A percentile compares a stretch with the other conserved stretches of the same genome.
These are phyloP conservation scores for Arabidopsis arenosa DNA, from an alignment of 345 rosid species.

Conservation along the genomic window DNA sequence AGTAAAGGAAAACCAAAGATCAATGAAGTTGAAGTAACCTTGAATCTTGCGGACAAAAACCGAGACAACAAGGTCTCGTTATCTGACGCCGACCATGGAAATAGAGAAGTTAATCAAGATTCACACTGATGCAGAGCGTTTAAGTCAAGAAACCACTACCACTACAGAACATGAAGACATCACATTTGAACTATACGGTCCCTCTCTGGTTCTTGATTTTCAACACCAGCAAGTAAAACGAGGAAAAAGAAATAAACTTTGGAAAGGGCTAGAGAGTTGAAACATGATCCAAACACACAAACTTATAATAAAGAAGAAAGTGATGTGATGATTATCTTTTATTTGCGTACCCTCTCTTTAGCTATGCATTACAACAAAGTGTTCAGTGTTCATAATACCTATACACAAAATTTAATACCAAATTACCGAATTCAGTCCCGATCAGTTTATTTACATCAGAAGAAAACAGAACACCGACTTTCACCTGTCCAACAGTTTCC, in stretches of 20 bases:
- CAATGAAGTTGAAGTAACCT: background rate
- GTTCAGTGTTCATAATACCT: background rate
- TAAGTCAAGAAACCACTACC: background rate
- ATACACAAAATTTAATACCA: conserved; percentile 1
- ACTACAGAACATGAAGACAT: background rate
- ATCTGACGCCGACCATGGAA: background rate
- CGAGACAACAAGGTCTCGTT: background rate
- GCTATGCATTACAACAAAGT: no score
- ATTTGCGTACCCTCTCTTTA: no score
- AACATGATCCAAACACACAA: background rate
- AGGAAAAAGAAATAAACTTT: background rate
- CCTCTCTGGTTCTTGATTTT: conserved; percentile 1
- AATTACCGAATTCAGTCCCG: conserved; percentile 7
- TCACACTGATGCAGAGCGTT: background rate
- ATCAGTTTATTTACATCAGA: background rate
- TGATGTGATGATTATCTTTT: no score
- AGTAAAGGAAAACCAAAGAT: background rate
- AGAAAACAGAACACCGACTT: background rate
- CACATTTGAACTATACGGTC: background rate
- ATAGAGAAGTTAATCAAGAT: background rate
- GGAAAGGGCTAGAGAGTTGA: background rate
- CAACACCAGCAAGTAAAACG: conserved; percentile 1
- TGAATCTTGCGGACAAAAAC: background rate
- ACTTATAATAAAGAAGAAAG: no score
- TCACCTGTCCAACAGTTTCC: background rate